Percentiles rank a stretch among this genome's conserved stretches.
These are phyloP conservation scores for Cryptosporidium sp. DNA, from an alignment of 169 alveolate genomes.

Conservation along the genomic window DNA sequence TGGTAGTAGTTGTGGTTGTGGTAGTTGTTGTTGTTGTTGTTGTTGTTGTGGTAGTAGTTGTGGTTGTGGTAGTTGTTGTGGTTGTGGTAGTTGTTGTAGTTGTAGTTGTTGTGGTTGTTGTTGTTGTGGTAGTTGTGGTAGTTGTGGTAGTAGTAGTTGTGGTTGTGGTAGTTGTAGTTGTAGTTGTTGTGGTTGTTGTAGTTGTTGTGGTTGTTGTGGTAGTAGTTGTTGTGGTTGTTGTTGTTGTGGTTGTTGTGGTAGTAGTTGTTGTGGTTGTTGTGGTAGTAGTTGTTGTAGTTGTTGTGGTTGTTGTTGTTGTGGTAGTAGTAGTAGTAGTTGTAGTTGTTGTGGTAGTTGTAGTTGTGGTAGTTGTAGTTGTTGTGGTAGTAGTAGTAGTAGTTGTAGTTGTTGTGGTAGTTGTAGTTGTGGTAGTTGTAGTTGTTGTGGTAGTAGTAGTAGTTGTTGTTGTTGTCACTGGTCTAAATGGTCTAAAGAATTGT, in stretches of 20 bases:
- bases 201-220: slow-evolving; percentile 27
- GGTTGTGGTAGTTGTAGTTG: background rate
- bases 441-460: slow-evolving; percentile 44
- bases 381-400: background rate
- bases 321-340: slow-evolving; percentile 2
- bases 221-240: background rate
- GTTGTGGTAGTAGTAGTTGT: background rate
- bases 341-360: slow-evolving; percentile 1
- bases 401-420: background rate
- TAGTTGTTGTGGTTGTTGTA: slow-evolving; percentile 32
- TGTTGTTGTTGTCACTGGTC: slow-evolving; percentile 8
- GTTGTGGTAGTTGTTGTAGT: slow-evolving; percentile 77
- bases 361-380: background rate
- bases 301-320: background rate
- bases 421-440: slow-evolving; percentile 11
- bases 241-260: slow-evolving; percentile 15
- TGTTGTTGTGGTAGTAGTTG: slow-evolving; percentile 51
- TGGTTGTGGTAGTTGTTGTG: slow-evolving; percentile 44
- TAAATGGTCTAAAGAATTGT: background rate
- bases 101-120: slow-evolving; percentile 49
- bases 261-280: slow-evolving; percentile 36
- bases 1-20: background rate
- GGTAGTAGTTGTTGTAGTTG: slow-evolving; percentile 40
- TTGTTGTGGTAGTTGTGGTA: no score
- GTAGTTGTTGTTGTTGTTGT: slow-evolving; percentile 73